Conservation (phyloP, 2,329 filamentous ascomycete species). For the Calonectria leucothoes region DNA sequence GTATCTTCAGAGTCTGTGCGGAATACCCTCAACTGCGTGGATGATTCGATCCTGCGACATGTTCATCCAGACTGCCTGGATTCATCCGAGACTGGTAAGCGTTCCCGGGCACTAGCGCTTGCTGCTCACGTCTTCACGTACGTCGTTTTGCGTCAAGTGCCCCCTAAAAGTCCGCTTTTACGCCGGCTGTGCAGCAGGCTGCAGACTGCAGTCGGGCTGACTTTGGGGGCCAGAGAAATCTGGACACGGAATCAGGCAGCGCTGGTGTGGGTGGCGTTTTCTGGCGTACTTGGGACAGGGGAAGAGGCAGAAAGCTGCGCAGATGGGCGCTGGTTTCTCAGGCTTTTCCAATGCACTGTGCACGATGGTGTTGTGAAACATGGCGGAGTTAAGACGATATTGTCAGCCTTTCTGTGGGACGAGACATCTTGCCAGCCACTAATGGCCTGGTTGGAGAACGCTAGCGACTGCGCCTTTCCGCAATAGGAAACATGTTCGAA, state of each 20-base stretch:
- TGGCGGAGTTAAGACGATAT: not conserved
- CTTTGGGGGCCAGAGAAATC: not conserved
- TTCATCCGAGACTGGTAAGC: not conserved
- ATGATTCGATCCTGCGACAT: not conserved
- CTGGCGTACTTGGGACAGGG: conserved; percentile 1
- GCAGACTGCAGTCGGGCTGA: not conserved
- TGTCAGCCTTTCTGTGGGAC: conserved; percentile 9
- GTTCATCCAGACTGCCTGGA: not conserved
- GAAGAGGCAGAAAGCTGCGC: not conserved
- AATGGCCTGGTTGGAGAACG: not conserved
- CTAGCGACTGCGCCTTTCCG: not conserved
- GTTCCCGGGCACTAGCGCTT: not conserved
- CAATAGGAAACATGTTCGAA: conserved; percentile 9
- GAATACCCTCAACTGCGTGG: not conserved
- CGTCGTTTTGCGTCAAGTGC: not conserved
- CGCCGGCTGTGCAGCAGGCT: not conserved
- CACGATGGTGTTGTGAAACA: not conserved
- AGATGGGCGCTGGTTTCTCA: not conserved
- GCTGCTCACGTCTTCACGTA: conserved; percentile 10
- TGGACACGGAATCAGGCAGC: not conserved
- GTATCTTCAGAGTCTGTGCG: not conserved
- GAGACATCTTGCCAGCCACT: not conserved
- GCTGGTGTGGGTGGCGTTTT: not conserved
- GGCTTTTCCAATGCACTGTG: not conserved
- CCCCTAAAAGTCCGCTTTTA: not conserved